Percentiles rank a stretch among this genome's conserved stretches.
These are phyloP conservation scores for Anisodus tanguticus DNA, from an alignment of 257 asterid genomes.

Conservation along the genomic window DNA sequence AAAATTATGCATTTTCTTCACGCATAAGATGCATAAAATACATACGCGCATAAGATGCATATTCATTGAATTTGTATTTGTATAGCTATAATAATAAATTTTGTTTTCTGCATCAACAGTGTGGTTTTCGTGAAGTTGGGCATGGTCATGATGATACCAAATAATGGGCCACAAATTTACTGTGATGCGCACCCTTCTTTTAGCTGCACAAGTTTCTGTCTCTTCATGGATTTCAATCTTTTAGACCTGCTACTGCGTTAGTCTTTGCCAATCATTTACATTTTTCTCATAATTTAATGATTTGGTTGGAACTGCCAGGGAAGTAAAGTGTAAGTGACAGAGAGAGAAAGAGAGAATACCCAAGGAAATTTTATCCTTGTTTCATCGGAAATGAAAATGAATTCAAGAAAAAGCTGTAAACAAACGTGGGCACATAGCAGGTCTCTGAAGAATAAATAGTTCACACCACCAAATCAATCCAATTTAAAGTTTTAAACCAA, in stretches of 20 bases:
- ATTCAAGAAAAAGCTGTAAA: neutral
- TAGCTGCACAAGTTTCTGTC: constrained; percentile 1
- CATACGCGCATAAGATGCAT: no score
- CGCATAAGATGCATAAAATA: no score
- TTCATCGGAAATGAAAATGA: constrained; percentile 19
- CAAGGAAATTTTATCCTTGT: neutral
- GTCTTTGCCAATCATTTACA: neutral
- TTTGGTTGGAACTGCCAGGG: neutral
- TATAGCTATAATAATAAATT: no score
- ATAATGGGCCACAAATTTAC: constrained; percentile 4
- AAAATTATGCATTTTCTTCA: no score
- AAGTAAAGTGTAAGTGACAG: neutral
- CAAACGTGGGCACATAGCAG: neutral
- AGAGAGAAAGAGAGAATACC: no score
- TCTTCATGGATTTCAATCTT: neutral
- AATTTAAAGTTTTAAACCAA: neutral
- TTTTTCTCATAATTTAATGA: neutral
- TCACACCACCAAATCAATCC: constrained; percentile 11
- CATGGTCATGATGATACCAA: neutral
- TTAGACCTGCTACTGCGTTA: neutral
- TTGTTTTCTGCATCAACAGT: neutral
- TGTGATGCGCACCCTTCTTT: neutral
- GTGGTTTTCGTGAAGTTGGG: neutral
- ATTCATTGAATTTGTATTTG: neutral
- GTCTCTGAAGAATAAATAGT: neutral